Conservation (phyloP, 345 rosid genomes). For the Streptanthus diversifolius region DNA sequence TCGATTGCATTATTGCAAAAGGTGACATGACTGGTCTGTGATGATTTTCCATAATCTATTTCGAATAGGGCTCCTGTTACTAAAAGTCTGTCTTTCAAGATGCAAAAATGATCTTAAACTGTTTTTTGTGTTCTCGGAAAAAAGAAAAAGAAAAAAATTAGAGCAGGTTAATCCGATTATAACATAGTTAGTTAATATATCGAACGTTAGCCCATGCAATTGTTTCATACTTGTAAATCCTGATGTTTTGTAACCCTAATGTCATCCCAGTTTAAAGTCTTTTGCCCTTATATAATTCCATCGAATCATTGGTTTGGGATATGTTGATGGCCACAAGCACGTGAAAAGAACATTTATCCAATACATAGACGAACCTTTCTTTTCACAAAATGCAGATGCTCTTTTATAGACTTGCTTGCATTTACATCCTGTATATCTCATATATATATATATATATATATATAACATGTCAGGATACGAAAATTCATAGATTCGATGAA, state of each 20-base stretch:
- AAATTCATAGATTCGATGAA: conserved; percentile 13
- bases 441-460: neutral
- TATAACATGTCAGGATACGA: neutral
- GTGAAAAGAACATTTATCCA: conserved; percentile 24
- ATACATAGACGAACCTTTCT: conserved; percentile 1
- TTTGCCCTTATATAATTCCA: neutral
- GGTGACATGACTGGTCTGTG: neutral
- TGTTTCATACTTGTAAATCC: neutral
- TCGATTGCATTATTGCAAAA: neutral
- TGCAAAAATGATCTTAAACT: neutral
- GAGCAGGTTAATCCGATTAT: neutral
- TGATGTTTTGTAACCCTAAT: neutral
- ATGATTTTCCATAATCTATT: neutral
- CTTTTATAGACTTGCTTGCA: conserved; percentile 4
- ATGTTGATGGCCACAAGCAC: neutral
- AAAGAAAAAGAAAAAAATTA: neutral
- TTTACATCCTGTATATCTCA: too few species aligned
- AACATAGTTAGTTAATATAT: too few species aligned
- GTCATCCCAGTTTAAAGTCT: neutral
- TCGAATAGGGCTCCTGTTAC: neutral
- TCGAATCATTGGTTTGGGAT: conserved; percentile 35
- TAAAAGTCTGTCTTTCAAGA: neutral
- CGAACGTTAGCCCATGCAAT: too few species aligned
- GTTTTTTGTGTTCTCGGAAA: neutral
- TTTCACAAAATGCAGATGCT: conserved; percentile 15